Conservation (phyloP, 2,329 filamentous ascomycete species). For the Rasamsonia emersonii region DNA sequence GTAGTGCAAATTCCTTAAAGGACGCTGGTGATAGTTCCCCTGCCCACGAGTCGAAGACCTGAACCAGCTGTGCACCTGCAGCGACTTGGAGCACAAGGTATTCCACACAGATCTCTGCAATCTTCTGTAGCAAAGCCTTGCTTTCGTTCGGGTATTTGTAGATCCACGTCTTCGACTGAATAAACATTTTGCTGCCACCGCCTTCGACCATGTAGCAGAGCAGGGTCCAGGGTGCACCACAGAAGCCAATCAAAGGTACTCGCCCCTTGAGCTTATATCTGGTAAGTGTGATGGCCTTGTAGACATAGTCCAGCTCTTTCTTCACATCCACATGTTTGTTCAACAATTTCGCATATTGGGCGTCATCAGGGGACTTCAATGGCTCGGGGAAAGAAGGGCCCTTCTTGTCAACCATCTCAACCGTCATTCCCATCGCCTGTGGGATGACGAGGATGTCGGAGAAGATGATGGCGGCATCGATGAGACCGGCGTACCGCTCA, state of each 20-base stretch:
- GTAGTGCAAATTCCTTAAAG: slow-evolving; percentile 78
- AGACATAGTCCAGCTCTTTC: slow-evolving; percentile 83
- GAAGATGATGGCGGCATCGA: slow-evolving; percentile 98
- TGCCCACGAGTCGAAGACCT: slow-evolving; percentile 98
- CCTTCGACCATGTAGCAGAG: slow-evolving; percentile 99
- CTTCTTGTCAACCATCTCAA: slow-evolving; percentile 97
- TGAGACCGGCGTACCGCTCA: slow-evolving; percentile 78
- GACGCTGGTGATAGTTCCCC: slow-evolving; percentile 78
- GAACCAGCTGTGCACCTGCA: slow-evolving; percentile 88
- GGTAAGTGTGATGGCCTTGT: slow-evolving; percentile 87
- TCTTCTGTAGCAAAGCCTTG: slow-evolving; percentile 78
- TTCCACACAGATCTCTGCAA: slow-evolving; percentile 88
- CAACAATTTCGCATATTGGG: slow-evolving; percentile 73
- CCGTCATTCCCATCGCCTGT: slow-evolving; percentile 96
- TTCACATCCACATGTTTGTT: slow-evolving; percentile 72
- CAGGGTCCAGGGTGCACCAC: slow-evolving; percentile 91
- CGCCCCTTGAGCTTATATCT: slow-evolving; percentile 77
- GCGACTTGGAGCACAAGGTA: slow-evolving; percentile 87
- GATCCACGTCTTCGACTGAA: slow-evolving; percentile 92
- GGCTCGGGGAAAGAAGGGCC: slow-evolving; percentile 90
- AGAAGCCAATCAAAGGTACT: slow-evolving; percentile 93
- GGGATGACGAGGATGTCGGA: slow-evolving; percentile 97
- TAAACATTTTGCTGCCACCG: slow-evolving; percentile 89
- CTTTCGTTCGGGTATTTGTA: slow-evolving; percentile 77
- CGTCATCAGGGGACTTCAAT: slow-evolving; percentile 67